Evolutionary conservation across 2,329 filamentous ascomycete species (phyloP).

Genomic region (Penicillium frequentans): DNA sequence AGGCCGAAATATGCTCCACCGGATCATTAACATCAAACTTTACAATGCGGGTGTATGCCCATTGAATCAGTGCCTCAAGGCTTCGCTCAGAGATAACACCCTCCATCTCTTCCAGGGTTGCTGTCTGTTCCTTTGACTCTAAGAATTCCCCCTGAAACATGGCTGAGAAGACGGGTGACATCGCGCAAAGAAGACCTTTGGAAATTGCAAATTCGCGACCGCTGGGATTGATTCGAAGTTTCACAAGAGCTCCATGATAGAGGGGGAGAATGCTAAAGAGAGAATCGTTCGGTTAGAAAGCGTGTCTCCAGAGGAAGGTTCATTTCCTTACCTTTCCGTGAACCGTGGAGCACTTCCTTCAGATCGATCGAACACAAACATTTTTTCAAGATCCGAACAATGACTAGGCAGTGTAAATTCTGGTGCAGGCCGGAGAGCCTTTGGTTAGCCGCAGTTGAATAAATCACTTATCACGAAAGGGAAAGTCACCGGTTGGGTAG

Average conservation of each 20-base stretch:
- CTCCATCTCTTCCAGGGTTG: constrained; percentile 8
- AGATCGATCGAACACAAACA: too few relatives aligned
- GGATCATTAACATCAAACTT: constrained; percentile 1
- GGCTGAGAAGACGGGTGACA: constrained; percentile 7
- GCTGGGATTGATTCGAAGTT: constrained; percentile 3
- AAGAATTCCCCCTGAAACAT: constrained; percentile 15
- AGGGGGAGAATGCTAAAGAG: constrained; percentile 8
- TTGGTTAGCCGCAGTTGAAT: too few relatives aligned
- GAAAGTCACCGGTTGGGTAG: too few relatives aligned
- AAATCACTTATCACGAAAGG: too few relatives aligned
- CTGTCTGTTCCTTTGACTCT: constrained; percentile 8
- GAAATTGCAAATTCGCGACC: constrained; percentile 8
- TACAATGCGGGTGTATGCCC: constrained; percentile 11
- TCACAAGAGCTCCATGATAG: constrained; percentile 10
- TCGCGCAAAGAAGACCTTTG: constrained; percentile 6
- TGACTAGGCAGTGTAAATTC: too few relatives aligned
- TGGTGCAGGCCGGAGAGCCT: too few relatives aligned
- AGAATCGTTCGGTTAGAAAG: neutral
- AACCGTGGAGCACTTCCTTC: neutral
- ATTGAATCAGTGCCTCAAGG: constrained; percentile 14
- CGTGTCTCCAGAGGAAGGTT: neutral
- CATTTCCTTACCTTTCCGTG: neutral
- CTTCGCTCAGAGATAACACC: constrained; percentile 7
- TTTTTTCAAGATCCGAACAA: too few relatives aligned
- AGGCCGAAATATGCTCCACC: constrained; percentile 4